A percentile compares a stretch with the other conserved stretches of the same genome.
Conservation (phyloP, 2,329 filamentous ascomycete genomes). For the Aaosphaeria pasadenensis region DNA sequence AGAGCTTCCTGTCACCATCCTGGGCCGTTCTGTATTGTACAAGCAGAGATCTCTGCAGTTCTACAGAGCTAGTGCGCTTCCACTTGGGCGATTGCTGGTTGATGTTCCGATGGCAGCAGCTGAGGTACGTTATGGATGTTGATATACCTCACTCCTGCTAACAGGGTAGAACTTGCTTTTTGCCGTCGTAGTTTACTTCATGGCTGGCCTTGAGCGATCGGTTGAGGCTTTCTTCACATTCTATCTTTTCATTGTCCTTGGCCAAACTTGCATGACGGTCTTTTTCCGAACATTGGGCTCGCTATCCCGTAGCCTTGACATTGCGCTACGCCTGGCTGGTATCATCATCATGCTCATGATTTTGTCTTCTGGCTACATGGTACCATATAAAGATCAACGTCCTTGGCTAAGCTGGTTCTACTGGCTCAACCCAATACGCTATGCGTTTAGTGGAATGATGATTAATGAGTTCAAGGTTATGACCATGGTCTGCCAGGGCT, state of each 20-base stretch:
- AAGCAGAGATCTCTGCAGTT: conserved; percentile 84
- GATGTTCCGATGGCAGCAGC: conserved; percentile 60
- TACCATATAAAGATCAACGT: conserved; percentile 72
- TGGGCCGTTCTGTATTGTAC: conserved; percentile 72
- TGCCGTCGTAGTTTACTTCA: conserved; percentile 50
- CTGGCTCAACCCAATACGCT: conserved; percentile 74
- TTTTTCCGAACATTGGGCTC: conserved; percentile 53
- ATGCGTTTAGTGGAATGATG: conserved; percentile 77
- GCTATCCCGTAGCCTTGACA: conserved; percentile 77
- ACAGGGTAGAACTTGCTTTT: conserved; percentile 60
- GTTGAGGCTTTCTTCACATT: conserved; percentile 50
- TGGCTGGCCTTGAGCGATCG: conserved; percentile 45
- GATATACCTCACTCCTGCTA: conserved; percentile 53
- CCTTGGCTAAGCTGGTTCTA: conserved; percentile 83
- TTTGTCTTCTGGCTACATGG: conserved; percentile 77
- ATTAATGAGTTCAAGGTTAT: conserved; percentile 77
- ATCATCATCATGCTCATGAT: conserved; percentile 80
- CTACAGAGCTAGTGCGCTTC: conserved; percentile 65
- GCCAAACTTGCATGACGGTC: conserved; percentile 45
- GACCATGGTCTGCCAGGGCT: conserved; percentile 64
- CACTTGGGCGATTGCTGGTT: conserved; percentile 80
- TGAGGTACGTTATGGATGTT: too few relatives aligned
- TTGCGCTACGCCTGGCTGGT: conserved; percentile 76
- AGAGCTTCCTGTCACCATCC: conserved; percentile 72
- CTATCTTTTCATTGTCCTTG: conserved; percentile 41